These are phyloP conservation scores for Flagelloscypha sp. DNA, from an alignment of 768 basidiomycete genomes.

Conservation along the genomic window DNA sequence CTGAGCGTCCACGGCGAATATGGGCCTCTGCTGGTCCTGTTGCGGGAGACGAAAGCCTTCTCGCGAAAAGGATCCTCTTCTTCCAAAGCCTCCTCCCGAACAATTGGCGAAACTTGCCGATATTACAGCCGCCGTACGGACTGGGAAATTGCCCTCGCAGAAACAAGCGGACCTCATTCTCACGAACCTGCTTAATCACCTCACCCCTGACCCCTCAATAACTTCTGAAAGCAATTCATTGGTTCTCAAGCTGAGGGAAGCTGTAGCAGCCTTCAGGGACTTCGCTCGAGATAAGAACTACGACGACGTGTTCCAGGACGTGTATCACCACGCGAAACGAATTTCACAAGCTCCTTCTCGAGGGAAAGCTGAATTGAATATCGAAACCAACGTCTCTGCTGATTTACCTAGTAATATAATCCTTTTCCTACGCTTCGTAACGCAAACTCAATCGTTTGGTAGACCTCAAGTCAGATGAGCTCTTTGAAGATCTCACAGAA, in stretches of 20 bases:
- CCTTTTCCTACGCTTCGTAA: constrained; percentile 10
- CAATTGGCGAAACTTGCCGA: constrained; percentile 25
- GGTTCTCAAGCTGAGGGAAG: constrained; percentile 18
- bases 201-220: constrained; percentile 15
- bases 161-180: constrained; percentile 23
- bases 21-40: constrained; percentile 13
- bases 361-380: too few relatives aligned
- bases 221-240: constrained; percentile 17
- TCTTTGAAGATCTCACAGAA: constrained; percentile 20
- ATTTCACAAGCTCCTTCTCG: too few relatives aligned
- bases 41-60: constrained; percentile 7
- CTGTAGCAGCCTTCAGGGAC: constrained; percentile 24
- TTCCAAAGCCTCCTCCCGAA: constrained; percentile 6
- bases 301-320: constrained; percentile 30
- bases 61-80: constrained; percentile 14
- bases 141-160: constrained; percentile 33
- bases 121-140: constrained; percentile 25
- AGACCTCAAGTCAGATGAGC: constrained; percentile 12
- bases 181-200: constrained; percentile 17
- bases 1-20: too few relatives aligned
- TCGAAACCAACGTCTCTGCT: too few relatives aligned
- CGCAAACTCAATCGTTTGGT: constrained; percentile 1
- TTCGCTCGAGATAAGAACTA: constrained; percentile 31
- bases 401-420: too few relatives aligned
- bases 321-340: constrained; percentile 21